Base-by-base conservation (phyloP, 2,329 filamentous ascomycete genomes). In the Clonostachys sp. region DNA sequence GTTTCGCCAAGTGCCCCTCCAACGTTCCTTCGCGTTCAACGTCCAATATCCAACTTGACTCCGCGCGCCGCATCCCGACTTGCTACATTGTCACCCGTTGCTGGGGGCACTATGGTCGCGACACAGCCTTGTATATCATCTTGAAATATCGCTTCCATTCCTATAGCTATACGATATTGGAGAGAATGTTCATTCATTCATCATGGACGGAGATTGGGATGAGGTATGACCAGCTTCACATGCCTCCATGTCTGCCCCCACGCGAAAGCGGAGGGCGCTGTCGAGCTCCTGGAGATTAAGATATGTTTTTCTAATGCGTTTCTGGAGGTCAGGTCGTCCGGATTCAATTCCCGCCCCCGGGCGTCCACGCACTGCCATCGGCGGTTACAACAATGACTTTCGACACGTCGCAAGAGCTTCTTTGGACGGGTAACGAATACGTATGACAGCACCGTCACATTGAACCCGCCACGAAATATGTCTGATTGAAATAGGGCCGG, bases 401-500 rank as follows among this genome's bases (percentile, higher is more conserved):
- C 67, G 94, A 99, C 66, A 87, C 86, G 48, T 77, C 79, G 38
- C 87, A 96, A 65, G 94, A 99, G 66, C 78, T 99, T 35, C 71
- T 99, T 46, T 99, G 95, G 94, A 83, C 85, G 4, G 95, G 91
- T 42, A 95, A 94, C 66, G 89, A 94, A 71, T 89, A 85, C 75
- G 89, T 94, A 75, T 73, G 81, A 58, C 50, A 36, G 24, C 24
- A 30, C 24, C 24, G 24, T 10, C 24, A 30, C 24, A 30, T 10
- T 30, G 24, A 30, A 30, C 24, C 8, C 24, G 24, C 24, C 24
- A 10, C 24, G 24, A 6, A 30, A 30, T 8, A 30, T 30, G 24
- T 30, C 24, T 30, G 24, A 40, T 13, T 24, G 35, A 45, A 12
- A 16, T 48, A 96, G 89, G 94, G 94, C 52, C 84, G 91, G 54